phyloP scores from a whole-genome alignment of 2,329 filamentous ascomycete species.

The Botrytis pseudocinerea region DNA sequence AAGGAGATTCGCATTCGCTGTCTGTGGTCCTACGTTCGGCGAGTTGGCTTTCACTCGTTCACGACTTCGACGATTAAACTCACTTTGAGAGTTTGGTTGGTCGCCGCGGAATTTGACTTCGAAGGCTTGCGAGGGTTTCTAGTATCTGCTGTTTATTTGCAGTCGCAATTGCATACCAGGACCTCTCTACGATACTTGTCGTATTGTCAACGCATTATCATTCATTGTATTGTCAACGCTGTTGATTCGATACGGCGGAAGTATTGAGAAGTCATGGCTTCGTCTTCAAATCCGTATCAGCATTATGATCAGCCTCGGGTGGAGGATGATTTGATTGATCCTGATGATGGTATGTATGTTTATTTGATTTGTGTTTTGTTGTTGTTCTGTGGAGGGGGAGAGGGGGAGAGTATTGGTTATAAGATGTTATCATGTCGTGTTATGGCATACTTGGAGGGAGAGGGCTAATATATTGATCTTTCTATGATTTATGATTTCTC shows the following conservation, averaged over 20 bases:
- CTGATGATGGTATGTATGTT: conserved; percentile 72
- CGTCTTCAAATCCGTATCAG: conserved; percentile 50
- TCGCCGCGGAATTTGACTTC: neutral
- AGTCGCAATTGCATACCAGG: neutral
- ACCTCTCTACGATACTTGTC: neutral
- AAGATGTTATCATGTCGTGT: neutral
- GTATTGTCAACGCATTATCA: neutral
- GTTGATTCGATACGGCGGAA: neutral
- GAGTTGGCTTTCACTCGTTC: neutral
- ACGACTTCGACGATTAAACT: neutral
- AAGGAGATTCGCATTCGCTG: neutral
- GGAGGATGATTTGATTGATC: conserved; percentile 72
- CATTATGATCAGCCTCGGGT: conserved; percentile 63
- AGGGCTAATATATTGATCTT: neutral
- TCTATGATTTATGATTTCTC: neutral
- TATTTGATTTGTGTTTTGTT: neutral
- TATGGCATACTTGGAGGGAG: neutral
- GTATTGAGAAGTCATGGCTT: conserved; percentile 35
- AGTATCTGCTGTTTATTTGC: neutral
- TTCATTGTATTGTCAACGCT: neutral
- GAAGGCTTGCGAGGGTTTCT: neutral
- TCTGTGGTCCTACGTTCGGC: neutral
- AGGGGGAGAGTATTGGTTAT: neutral
- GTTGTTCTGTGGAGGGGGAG: too few species aligned
- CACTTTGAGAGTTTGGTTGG: neutral